Conservation (phyloP, 306 rosid genomes). For the Mimosa bimucronata region DNA sequence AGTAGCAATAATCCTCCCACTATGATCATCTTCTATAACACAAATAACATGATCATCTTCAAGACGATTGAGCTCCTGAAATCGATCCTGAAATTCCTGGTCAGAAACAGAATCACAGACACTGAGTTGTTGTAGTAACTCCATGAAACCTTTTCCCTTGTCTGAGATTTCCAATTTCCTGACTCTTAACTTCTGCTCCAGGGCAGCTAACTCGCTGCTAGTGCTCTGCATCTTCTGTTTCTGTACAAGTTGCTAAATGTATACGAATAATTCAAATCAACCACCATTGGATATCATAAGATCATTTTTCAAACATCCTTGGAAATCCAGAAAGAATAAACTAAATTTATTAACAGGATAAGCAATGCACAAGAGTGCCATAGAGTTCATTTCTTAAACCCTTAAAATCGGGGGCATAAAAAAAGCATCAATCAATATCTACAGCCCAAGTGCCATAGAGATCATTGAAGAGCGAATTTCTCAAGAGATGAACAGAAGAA, state of each 20-base stretch:
- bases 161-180: conserved; percentile 61
- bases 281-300: not conserved
- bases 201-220: not conserved
- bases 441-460: not conserved
- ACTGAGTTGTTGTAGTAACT: conserved; percentile 71
- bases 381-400: no score
- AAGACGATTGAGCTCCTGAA: conserved; percentile 54
- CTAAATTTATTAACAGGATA: not conserved
- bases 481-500: not conserved
- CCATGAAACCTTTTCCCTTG: conserved; percentile 73
- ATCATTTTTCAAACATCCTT: not conserved
- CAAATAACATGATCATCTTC: conserved; percentile 71
- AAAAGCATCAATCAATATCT: not conserved
- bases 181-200: not conserved
- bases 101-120: conserved; percentile 74
- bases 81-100: conserved; percentile 67
- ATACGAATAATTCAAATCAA: not conserved
- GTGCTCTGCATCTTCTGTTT: conserved; percentile 21
- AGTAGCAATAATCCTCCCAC: conserved; percentile 56
- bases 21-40: conserved; percentile 61
- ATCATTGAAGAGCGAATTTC: not conserved
- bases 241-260: not conserved
- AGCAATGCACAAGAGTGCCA: not conserved
- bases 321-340: not conserved
- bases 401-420: no score